A percentile compares a stretch with the other conserved stretches of the same genome.
Evolutionary conservation across 331 rosid genomes (phyloP).

Genomic region (Malus hybrid): DNA sequence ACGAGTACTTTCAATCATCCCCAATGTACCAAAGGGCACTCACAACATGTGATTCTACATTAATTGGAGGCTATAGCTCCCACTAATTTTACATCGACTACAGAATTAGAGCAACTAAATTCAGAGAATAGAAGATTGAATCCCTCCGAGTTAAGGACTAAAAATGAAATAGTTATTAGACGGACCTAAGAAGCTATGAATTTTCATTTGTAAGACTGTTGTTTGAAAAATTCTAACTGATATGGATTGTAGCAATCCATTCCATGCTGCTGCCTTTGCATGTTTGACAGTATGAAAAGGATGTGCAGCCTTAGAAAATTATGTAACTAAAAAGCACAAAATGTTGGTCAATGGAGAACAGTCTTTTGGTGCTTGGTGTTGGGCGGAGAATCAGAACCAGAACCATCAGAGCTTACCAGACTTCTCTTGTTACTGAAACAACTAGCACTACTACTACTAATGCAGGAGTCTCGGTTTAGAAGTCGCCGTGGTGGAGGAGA

Average conservation of each 20-base stretch:
- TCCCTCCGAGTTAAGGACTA: background rate
- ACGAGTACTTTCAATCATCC: background rate
- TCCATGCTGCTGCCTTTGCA: constrained; percentile 30
- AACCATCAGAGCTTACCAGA: constrained; percentile 14
- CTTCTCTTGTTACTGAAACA: constrained; percentile 37
- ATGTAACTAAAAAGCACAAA: constrained; percentile 18
- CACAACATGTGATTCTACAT: too few relatives aligned
- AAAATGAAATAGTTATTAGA: background rate
- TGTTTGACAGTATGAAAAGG: constrained; percentile 25
- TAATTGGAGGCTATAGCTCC: background rate
- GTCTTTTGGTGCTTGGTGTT: constrained; percentile 33
- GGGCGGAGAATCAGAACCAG: constrained; percentile 13
- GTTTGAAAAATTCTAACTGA: constrained; percentile 2
- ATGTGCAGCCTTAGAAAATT: constrained; percentile 28
- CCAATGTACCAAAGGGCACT: too few relatives aligned
- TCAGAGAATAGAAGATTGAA: background rate
- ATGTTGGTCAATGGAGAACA: constrained; percentile 12
- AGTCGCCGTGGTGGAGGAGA: constrained; percentile 22
- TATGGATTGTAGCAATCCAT: constrained; percentile 23
- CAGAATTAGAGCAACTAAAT: constrained; percentile 17
- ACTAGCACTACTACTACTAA: background rate
- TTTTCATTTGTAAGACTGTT: constrained; percentile 11
- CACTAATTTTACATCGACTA: constrained; percentile 7
- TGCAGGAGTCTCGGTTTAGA: constrained; percentile 17
- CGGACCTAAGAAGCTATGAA: background rate